Base-by-base conservation (phyloP, 306 rosid species). In the Hippophae rhamnoides region DNA sequence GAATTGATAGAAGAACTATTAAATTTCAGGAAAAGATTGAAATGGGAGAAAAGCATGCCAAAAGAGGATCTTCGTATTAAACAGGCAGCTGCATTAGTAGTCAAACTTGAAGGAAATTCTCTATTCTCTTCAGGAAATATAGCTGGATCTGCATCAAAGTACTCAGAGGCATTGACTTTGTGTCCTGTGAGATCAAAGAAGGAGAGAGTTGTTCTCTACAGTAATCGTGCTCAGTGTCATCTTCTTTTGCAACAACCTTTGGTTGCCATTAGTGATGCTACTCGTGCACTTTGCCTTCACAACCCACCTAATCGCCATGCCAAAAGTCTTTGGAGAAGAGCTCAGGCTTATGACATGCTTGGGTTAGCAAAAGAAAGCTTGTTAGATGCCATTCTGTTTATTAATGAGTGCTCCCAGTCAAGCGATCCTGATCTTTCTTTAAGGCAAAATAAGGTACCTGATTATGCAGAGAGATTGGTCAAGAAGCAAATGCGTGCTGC, bases 401-500 rank as follows among this genome's bases (percentile, higher is more conserved):
- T 93, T 67, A 92, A 92, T 12, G 98, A 92, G 79, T 87, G 98
- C 67, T 92, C 98, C 53, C 98, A 85, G 75, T 92, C 98, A 67
- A 88, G 80, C 52, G 99, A 93, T 63, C 97, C 97, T 23, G 99
- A 88, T 74, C 90, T 88, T 38, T 85, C 89, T 4, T 62, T 81
- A 70, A 81, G 89, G 82, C 96, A 88, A 64, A 93, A 93, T 58
- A 88, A 93, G 74, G 97, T 93, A 71, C 99, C 99, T 0, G 99
- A 93, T 66, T 93, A 93, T 58, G 99, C 99, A 0, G 99, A 93
- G 69, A 82, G 94, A 38, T 66, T 93, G 60, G 99, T 93, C 25
- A 88, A 88, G 75, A 93, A 93, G 84, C 99, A 93, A 75, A 93
- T 93, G 95, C 90, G 97, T 52, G 95, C 95, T 38, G 90, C 99